Percentiles rank a stretch among this genome's conserved stretches.
phyloP scores from a whole-genome alignment of 108 stramenopile genomes.

The Epipyxis sp. region DNA sequence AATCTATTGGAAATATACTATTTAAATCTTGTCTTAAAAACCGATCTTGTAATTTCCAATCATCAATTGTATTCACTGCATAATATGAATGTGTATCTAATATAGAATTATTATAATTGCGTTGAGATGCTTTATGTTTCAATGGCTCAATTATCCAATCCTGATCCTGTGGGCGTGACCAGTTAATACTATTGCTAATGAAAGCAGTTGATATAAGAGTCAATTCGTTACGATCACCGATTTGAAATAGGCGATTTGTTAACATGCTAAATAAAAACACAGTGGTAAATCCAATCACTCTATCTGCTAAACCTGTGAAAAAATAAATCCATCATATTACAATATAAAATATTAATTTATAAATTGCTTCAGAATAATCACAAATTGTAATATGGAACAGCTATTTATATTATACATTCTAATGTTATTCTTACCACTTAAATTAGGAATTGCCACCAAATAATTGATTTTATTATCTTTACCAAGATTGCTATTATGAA shows the following conservation, averaged over 20 bases:
- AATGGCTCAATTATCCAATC: slow-evolving; percentile 4
- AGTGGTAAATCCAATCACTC: slow-evolving; percentile 5
- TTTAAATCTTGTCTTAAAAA: not conserved
- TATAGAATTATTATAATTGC: slow-evolving; percentile 3
- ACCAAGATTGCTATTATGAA: not conserved
- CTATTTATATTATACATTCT: not conserved
- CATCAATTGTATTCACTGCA: slow-evolving; percentile 24
- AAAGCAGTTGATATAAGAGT: not conserved
- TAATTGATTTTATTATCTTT: not conserved
- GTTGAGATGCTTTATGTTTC: not conserved
- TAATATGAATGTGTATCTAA: not conserved
- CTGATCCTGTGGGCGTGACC: not conserved
- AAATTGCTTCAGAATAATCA: too few species aligned
- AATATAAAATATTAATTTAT: too few species aligned
- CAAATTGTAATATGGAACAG: not conserved
- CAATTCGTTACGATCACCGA: not conserved
- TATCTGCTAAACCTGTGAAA: slow-evolving; percentile 21
- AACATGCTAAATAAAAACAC: not conserved
- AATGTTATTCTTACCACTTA: slow-evolving; percentile 5
- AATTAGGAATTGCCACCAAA: slow-evolving; percentile 1
- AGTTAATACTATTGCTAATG: not conserved
- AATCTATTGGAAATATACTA: not conserved
- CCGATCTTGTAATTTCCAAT: slow-evolving; percentile 6
- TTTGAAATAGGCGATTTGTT: slow-evolving; percentile 23
- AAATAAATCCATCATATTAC: too few species aligned